A percentile compares a stretch with the other conserved stretches of the same genome.
These are phyloP conservation scores for Fusarium hainanense DNA, from an alignment of 2,329 filamentous ascomycete genomes.

Conservation along the genomic window DNA sequence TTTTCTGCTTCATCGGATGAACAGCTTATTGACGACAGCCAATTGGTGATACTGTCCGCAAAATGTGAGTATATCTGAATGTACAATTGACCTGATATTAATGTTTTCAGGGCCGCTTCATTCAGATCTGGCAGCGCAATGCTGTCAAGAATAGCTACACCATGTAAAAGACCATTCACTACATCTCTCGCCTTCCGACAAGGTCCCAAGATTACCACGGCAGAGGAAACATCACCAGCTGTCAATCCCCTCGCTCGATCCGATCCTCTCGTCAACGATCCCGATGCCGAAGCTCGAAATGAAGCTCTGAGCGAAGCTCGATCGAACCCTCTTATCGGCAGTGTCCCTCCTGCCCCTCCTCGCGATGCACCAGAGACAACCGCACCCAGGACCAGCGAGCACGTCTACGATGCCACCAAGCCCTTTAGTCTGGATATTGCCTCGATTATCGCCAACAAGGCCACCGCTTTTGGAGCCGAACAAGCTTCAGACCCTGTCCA, in stretches of 20 bases:
- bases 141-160: conserved; percentile 47
- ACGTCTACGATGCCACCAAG: conserved; percentile 46
- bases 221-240: conserved; percentile 9
- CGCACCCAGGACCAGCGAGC: conserved; percentile 7
- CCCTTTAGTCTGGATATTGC: conserved; percentile 49
- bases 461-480: conserved; percentile 36
- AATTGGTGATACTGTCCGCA: conserved; percentile 35
- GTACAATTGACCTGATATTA: not conserved
- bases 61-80: conserved; percentile 34
- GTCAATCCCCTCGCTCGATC: conserved; percentile 17
- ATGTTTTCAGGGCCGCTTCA: conserved; percentile 44
- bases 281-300: not conserved
- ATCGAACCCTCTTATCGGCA: conserved; percentile 6
- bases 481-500: conserved; percentile 41
- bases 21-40: conserved; percentile 35
- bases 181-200: conserved; percentile 47
- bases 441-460: conserved; percentile 50
- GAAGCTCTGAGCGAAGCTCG: conserved; percentile 9
- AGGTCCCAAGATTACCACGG: conserved; percentile 22
- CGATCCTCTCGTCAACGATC: conserved; percentile 2
- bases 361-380: conserved; percentile 5
- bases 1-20: conserved; percentile 39
- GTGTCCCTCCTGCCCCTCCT: conserved; percentile 25
- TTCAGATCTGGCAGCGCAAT: conserved; percentile 47
- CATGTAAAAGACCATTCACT: conserved; percentile 48